Percentiles rank a stretch among this genome's conserved stretches.
Conservation (phyloP, 805 yeast genomes). For the Candida maesae region DNA sequence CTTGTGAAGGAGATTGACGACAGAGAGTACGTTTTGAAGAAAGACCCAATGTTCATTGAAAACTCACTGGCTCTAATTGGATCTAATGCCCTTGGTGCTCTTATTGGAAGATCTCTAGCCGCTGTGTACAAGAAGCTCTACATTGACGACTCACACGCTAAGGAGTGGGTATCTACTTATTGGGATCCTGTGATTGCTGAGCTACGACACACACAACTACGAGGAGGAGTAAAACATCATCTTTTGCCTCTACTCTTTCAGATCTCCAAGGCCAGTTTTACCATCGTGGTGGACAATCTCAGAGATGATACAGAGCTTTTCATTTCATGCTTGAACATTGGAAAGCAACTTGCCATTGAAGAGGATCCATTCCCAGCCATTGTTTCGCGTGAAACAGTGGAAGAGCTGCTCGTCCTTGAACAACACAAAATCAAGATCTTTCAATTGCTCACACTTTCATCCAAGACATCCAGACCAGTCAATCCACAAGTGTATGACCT, state of each 20-base stretch:
- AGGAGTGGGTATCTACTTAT: constrained; percentile 20
- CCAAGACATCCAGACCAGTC: constrained; percentile 58
- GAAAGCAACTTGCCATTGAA: constrained; percentile 54
- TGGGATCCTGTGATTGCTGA: constrained; percentile 23
- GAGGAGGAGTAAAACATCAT: constrained; percentile 50
- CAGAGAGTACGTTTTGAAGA: constrained; percentile 36
- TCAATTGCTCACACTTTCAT: constrained; percentile 56
- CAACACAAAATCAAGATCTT: constrained; percentile 49
- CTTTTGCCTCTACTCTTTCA: constrained; percentile 62
- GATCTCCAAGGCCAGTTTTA: constrained; percentile 42
- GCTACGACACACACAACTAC: constrained; percentile 9
- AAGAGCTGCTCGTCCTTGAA: constrained; percentile 43
- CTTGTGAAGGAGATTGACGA: constrained; percentile 45
- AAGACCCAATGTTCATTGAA: constrained; percentile 43
- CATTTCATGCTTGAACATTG: constrained; percentile 56
- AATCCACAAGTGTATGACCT: constrained; percentile 40
- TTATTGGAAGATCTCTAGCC: constrained; percentile 55
- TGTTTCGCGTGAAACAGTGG: constrained; percentile 32
- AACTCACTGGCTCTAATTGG: constrained; percentile 48
- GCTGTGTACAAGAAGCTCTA: constrained; percentile 36
- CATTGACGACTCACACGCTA: constrained; percentile 24
- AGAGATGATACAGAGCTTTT: constrained; percentile 35
- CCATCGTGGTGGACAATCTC: constrained; percentile 33
- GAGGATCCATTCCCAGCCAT: constrained; percentile 46
- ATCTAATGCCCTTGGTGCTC: constrained; percentile 61